These are phyloP conservation scores for Flaveria trinervia DNA, from an alignment of 129 eudicot species.

Conservation along the genomic window DNA sequence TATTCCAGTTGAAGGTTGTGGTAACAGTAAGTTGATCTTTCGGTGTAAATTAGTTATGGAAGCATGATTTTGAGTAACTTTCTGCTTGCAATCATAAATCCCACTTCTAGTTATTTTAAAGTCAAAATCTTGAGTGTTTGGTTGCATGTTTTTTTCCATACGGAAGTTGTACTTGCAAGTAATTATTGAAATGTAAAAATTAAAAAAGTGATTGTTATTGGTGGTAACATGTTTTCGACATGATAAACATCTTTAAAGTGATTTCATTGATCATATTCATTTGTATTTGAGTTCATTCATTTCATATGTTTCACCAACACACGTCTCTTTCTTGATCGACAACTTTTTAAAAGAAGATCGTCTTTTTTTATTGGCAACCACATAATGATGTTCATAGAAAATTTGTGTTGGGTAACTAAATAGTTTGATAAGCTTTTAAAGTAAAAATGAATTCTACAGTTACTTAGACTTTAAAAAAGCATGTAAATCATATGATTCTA, in stretches of 20 bases:
- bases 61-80: conserved; percentile 29
- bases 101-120: conserved; percentile 17
- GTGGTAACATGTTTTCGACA: neutral
- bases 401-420: neutral
- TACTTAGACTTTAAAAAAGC: too few species aligned
- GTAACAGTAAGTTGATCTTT: conserved; percentile 27
- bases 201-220: neutral
- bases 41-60: conserved; percentile 36
- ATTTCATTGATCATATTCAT: neutral
- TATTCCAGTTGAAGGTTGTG: conserved; percentile 30
- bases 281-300: neutral
- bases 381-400: too few species aligned
- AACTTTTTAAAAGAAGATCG: too few species aligned
- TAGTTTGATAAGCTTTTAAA: neutral
- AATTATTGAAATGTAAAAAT: neutral
- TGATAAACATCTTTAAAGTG: neutral
- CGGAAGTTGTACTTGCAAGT: conserved; percentile 17
- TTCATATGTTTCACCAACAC: neutral
- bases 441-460: neutral
- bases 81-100: conserved; percentile 37
- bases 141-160: conserved; percentile 8
- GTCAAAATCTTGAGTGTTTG: conserved; percentile 3
- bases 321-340: neutral
- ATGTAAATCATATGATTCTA: neutral
- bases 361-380: too few species aligned